Evolutionary conservation across 768 basidiomycete genomes (phyloP).

Genomic region (Mrakia gelida): DNA sequence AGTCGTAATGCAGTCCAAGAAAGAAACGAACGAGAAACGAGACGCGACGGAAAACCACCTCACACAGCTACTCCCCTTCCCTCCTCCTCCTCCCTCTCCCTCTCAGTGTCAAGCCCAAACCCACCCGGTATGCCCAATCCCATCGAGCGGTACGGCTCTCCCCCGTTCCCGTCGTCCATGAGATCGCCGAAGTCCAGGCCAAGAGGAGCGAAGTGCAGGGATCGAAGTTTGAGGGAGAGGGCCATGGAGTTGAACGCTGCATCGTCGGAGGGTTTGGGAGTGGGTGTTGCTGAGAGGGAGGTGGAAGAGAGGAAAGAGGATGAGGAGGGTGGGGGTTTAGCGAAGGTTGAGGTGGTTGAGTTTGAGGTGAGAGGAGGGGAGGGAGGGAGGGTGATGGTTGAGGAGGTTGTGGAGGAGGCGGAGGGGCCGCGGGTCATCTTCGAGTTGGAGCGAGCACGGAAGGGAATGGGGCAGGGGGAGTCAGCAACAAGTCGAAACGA

Average conservation of each 20-base stretch:
- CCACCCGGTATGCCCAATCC: too few species aligned
- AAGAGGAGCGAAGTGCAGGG: background rate
- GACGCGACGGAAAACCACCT: background rate
- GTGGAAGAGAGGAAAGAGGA: background rate
- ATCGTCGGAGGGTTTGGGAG: background rate
- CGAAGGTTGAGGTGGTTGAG: background rate
- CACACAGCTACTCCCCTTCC: background rate
- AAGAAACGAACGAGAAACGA: conserved; percentile 14
- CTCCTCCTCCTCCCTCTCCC: background rate
- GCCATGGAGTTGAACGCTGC: background rate
- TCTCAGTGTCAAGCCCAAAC: too few species aligned
- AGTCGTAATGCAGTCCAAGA: background rate
- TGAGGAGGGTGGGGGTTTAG: background rate
- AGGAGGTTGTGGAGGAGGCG: background rate
- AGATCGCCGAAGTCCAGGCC: background rate
- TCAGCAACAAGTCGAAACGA: background rate
- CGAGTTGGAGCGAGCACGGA: background rate
- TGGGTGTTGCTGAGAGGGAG: background rate
- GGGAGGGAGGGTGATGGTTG: background rate
- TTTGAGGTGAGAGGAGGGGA: background rate
- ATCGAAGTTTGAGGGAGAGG: background rate
- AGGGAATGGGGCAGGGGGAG: background rate
- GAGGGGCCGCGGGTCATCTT: conserved; percentile 3
- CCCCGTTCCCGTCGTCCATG: too few species aligned
- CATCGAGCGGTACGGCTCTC: too few species aligned